A percentile compares a stretch with the other conserved stretches of the same genome.
Conservation (phyloP, 139 green algal species). For the Chlorella sp. region DNA sequence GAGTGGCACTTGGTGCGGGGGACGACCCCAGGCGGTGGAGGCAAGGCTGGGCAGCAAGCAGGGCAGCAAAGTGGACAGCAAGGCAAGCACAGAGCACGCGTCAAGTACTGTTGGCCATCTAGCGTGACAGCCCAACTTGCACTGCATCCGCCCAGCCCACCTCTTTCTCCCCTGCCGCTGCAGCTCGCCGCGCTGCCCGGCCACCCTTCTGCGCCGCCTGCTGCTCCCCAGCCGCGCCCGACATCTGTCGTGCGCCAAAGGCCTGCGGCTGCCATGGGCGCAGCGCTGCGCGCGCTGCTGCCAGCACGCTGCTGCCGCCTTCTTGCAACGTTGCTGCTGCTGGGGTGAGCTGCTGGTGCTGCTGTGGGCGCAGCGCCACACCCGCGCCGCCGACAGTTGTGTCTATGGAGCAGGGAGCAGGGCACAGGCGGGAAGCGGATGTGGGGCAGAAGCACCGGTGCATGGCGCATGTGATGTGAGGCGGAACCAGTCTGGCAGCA, state of each 20-base stretch:
- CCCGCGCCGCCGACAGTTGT: not conserved
- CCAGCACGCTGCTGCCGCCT: not conserved
- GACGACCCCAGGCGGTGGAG: not conserved
- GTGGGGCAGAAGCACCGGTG: not conserved
- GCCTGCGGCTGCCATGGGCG: slow-evolving; percentile 10
- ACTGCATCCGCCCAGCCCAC: not conserved
- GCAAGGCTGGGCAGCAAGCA: not conserved
- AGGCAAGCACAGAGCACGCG: no score
- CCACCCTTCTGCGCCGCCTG: not conserved
- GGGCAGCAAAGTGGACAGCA: not conserved
- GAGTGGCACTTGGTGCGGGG: not conserved
- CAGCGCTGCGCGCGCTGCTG: not conserved
- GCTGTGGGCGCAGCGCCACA: not conserved
- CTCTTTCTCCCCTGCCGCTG: slow-evolving; percentile 24
- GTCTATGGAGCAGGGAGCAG: not conserved
- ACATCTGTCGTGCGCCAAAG: not conserved
- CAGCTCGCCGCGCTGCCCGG: slow-evolving; percentile 25
- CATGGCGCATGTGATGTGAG: not conserved
- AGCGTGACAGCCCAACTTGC: not conserved
- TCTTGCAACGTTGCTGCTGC: not conserved
- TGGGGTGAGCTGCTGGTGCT: not conserved
- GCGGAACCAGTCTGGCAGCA: not conserved
- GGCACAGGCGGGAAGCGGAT: no score
- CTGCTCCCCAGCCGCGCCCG: slow-evolving; percentile 24
- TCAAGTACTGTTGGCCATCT: no score